phyloP scores from a whole-genome alignment of 2,329 filamentous ascomycete genomes.

The Cadophora gregata region DNA sequence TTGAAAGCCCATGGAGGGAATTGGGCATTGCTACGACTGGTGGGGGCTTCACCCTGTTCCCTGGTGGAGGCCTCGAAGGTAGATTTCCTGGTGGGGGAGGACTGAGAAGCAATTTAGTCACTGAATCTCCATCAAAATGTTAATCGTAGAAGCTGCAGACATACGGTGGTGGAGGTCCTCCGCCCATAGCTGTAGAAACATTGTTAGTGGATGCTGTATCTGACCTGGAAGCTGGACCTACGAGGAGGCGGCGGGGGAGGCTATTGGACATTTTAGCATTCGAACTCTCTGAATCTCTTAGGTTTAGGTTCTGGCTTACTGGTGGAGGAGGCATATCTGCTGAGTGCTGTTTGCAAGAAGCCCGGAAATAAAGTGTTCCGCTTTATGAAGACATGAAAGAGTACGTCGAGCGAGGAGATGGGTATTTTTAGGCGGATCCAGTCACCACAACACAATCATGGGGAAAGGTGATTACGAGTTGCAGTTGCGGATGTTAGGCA shows the following conservation, averaged over 20 bases:
- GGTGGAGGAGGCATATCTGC: constrained; percentile 34
- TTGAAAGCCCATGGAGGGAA: constrained; percentile 31
- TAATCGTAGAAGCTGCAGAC: background rate
- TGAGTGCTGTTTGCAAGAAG: background rate
- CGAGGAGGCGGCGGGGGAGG: constrained; percentile 70
- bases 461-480: background rate
- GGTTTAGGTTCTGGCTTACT: background rate
- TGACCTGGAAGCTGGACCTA: constrained; percentile 9
- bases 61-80: constrained; percentile 63
- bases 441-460: background rate
- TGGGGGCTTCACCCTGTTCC: constrained; percentile 64
- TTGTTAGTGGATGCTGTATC: constrained; percentile 15
- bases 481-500: background rate
- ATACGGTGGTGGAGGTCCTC: constrained; percentile 65
- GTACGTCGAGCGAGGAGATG: background rate
- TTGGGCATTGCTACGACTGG: constrained; percentile 34
- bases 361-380: background rate
- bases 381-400: constrained; percentile 1
- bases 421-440: background rate
- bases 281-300: no score
- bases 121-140: background rate
- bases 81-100: constrained; percentile 66
- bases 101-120: constrained; percentile 34
- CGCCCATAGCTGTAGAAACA: constrained; percentile 46
- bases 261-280: constrained; percentile 42